Evolutionary conservation across 192 early-diverging fungal species (phyloP), one percentile per base, ranked within the genome.

Genomic region (Helicostylum pulchrum): DNA sequence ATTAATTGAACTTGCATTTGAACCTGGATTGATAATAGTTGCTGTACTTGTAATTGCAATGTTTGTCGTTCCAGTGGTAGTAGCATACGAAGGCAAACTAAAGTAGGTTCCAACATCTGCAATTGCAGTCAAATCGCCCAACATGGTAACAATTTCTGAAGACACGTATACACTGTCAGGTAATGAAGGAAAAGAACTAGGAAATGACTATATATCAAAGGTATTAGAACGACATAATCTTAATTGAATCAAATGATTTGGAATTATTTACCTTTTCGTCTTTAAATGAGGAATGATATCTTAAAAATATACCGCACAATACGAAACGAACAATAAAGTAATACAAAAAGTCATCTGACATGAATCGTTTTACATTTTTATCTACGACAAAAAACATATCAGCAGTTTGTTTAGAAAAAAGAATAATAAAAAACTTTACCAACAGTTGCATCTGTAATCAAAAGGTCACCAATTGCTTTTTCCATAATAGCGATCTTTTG

Each of bases 261-360:
- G 26, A 26, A 26, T 26, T 12, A 73, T 34, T 47, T 76, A 83
- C 84, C 80, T 82, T 85, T 66, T 80, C 75, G 23, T 85, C 76
- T 32, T 77, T 76, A 42, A 83, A 85, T n/a, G 70, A 67, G 1
- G 68, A 72, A 50, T 99, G 95, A 20, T 80, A 77, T 21, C 78
- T 79, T 47, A 97, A 70, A 23, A 96, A 70, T 4, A 80, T 80
- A 54, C 80, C 78, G 65, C 85, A 89, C 15, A 97, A 45, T 0
- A 94, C 88, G 73, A 90, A 95, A 21, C 94, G 85, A 7, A 91
- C 83, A 43, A 95, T 80, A 65, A 99, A 90, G 67, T 94, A 92
- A 30, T 92, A 81, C 68, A 99, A 69, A 72, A 97, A 98, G 53
- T 94, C 94, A 75, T 97, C 96, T 51, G 90, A 79, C 55, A 97